Evolutionary conservation across 306 rosid genomes (phyloP), one percentile per base, ranked within the genome.

Genomic region (Lathyrus aphaca): DNA sequence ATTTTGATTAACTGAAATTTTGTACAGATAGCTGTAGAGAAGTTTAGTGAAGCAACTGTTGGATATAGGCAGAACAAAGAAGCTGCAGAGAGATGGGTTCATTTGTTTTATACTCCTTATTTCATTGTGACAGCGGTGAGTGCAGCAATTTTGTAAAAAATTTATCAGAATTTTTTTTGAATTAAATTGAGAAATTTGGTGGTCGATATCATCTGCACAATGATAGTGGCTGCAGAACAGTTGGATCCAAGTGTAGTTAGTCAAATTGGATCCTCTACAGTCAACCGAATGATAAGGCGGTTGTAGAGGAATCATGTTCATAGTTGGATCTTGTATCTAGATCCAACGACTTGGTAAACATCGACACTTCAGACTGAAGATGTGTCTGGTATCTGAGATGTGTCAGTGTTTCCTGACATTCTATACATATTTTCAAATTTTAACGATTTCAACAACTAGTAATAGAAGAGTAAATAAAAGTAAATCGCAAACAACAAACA

Each of bases 1-100:
- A 56, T 27, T 8, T 7, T 27, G 63, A 66, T 54, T 48, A 17
- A 39, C 37, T 44, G 55, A n/a, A n/a, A 62, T 21, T 21, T 37
- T 67, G 43, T 54, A 5, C 73, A 79, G 86, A 82, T 75, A 71
- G 97, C 93, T 11, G 81, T 81, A 13, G 96, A 91, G 89, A 95
- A 89, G 69, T 91, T 95, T 71, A 95, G 99, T 72, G 99, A 95
- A 83, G 99, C 99, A 45, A 95, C 97, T 3, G 87, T 95, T 62
- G 97, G 97, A 64, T 89, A 87, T 84, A 85, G 85, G 69, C 89
- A 77, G 49, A 86, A 81, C 64, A 80, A 56, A 71, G 88, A 74
- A 74, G 86, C 76, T 59, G 96, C 96, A 32, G 91, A 91, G 74
- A 91, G 84, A 86, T 91, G 99, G 99, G 95, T 87, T 76, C 91